Base-by-base conservation (phyloP, 352 stramenopile species). In the Plasmopara muralis region DNA sequence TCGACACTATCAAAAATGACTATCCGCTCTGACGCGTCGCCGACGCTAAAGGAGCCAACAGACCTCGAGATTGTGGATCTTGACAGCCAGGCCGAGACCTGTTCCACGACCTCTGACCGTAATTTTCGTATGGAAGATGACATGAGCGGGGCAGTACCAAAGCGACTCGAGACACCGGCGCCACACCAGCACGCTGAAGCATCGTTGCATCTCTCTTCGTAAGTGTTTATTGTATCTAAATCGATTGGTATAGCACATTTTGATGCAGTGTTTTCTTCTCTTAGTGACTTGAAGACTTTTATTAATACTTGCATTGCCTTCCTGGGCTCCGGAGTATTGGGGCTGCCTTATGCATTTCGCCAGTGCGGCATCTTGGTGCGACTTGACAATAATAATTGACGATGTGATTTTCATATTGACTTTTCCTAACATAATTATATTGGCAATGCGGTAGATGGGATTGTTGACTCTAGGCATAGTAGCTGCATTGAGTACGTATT, bases 251-350 rank as follows among this genome's bases (percentile, higher is more conserved):
- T 35, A 5, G 37, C 37, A 5, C 7, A 18, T 41, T 16, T 18
- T 41, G 37, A 41, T 2, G 12, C 20, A 25, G 20, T 1, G 31
- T 42, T 30, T 50, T 15, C 10, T 43, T 44, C 30, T 34, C 50
- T 15, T 46, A 83, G 72, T 7, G 77, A 87, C 52, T 38, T 69
- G 12, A 77, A 77, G 44, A 83, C 67, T 39, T 89, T 89, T 49
- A 62, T 69, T n/a, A 89, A 89, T 52, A 79, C 72, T 15, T 79
- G 95, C 50, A 97, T 97, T 58, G 86, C 82, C 13, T 97, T 97
- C 68, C 72, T 97, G 0, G 90, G 90, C 18, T 94, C 90, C 5
- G 90, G 90, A 28, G 78, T 97, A 9, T 66, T 97, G 16, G 90
- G 88, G 0, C 60, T 97, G 7, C 90, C 90, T 8, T 94, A 88